Percentiles rank a stretch among this genome's conserved stretches.
These are phyloP conservation scores for Eragrostis nindensis DNA, from an alignment of 176 grass and related monocot species.

Conservation along the genomic window DNA sequence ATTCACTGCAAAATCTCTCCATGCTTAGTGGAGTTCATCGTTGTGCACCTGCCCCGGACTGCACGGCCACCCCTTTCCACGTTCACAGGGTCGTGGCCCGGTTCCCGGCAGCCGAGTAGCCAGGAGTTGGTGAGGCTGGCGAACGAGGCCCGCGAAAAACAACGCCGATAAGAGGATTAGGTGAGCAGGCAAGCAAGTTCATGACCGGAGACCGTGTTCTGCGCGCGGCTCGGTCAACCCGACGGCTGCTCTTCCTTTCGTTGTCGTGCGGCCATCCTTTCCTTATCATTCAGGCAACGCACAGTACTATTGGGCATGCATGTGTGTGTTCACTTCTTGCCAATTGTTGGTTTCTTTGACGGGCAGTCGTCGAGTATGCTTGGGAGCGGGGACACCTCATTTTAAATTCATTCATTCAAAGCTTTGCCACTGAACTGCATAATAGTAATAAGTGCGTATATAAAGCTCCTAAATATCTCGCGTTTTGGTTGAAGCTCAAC, in stretches of 20 bases:
- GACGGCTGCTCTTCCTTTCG: conserved; percentile 36
- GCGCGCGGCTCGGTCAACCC: conserved; percentile 25
- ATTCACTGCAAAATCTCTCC: neutral
- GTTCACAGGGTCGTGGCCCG: conserved; percentile 35
- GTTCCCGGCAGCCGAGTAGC: neutral
- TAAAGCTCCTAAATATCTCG: neutral
- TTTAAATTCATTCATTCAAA: conserved; percentile 2
- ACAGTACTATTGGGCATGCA: neutral
- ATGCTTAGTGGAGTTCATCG: neutral
- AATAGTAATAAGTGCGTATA: neutral
- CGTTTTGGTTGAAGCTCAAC: neutral
- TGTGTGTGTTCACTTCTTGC: too few relatives aligned
- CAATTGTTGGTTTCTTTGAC: neutral
- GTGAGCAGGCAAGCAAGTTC: conserved; percentile 5
- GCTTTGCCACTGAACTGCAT: neutral
- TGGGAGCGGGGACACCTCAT: neutral
- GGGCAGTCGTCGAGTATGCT: neutral
- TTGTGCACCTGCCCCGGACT: neutral
- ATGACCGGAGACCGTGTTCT: conserved; percentile 2
- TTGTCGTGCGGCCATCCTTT: conserved; percentile 28
- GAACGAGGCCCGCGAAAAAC: neutral
- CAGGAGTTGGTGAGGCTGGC: conserved; percentile 37
- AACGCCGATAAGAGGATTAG: conserved; percentile 27
- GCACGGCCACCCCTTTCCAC: conserved; percentile 25
- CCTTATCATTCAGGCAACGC: conserved; percentile 19